Percentiles rank a stretch among this genome's conserved stretches.
Evolutionary conservation across 148 eudicot species (phyloP).

Genomic region (Agrostemma githago): DNA sequence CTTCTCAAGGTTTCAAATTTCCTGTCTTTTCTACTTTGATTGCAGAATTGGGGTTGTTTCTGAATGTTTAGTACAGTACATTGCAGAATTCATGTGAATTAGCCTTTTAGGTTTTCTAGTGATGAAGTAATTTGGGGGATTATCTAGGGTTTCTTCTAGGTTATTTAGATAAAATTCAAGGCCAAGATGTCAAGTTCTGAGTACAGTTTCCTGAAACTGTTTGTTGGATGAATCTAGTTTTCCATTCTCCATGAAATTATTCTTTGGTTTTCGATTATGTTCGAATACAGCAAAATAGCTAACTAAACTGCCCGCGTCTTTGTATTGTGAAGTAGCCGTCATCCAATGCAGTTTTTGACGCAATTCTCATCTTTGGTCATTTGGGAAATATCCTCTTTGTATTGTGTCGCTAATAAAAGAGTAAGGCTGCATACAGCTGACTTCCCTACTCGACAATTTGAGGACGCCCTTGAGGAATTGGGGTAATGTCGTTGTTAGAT

Average conservation of each 20-base stretch:
- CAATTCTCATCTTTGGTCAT: not conserved
- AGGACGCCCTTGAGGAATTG: not conserved
- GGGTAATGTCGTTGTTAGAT: not conserved
- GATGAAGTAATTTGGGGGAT: not conserved
- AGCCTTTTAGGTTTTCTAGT: not conserved
- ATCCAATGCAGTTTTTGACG: not conserved
- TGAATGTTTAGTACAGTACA: not conserved
- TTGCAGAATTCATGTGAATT: not conserved
- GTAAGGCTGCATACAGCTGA: too few relatives aligned
- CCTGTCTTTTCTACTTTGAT: not conserved
- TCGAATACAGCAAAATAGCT: too few relatives aligned
- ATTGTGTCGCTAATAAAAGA: not conserved
- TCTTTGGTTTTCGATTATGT: not conserved
- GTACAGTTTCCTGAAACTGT: not conserved
- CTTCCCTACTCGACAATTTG: too few relatives aligned
- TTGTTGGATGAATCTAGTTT: not conserved
- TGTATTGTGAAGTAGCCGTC: not conserved
- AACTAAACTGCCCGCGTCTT: too few relatives aligned
- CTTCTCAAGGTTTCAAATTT: slow-evolving; percentile 23
- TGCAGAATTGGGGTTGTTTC: not conserved
- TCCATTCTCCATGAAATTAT: not conserved
- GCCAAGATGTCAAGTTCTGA: not conserved
- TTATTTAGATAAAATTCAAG: not conserved
- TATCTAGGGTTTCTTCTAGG: not conserved
- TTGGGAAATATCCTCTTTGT: too few relatives aligned